A percentile compares a stretch with the other conserved stretches of the same genome.
phyloP scores from a whole-genome alignment of 768 basidiomycete genomes.

The Hygrophorus russula region DNA sequence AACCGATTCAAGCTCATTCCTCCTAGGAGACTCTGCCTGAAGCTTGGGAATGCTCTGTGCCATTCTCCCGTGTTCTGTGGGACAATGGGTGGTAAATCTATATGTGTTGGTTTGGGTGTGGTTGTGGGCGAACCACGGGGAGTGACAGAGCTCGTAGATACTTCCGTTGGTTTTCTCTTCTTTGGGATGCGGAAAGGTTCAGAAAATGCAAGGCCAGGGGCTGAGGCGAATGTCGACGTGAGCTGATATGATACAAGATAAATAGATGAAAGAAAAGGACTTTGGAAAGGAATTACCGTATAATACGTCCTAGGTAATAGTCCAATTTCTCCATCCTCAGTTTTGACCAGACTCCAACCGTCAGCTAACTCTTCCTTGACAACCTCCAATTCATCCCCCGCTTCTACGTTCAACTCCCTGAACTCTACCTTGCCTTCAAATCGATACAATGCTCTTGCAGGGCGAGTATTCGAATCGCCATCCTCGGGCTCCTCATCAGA shows the following conservation, averaged over 20 bases:
- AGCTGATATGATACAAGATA: constrained; percentile 29
- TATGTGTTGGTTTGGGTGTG: constrained; percentile 15
- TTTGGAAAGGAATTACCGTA: constrained; percentile 35
- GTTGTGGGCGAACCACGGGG: constrained; percentile 34
- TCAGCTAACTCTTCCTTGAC: constrained; percentile 63
- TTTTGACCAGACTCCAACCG: constrained; percentile 72
- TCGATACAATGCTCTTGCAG: constrained; percentile 59
- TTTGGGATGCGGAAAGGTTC: constrained; percentile 12
- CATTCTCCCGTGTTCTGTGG: constrained; percentile 69
- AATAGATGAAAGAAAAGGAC: background rate
- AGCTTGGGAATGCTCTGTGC: constrained; percentile 45
- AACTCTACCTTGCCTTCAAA: constrained; percentile 73
- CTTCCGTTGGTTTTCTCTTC: constrained; percentile 14
- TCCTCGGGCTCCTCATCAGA: constrained; percentile 43
- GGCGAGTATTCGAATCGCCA: constrained; percentile 21
- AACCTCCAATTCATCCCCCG: constrained; percentile 63
- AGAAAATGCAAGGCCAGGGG: constrained; percentile 31
- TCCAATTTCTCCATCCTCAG: constrained; percentile 47
- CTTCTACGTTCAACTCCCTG: constrained; percentile 54
- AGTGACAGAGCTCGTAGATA: constrained; percentile 37
- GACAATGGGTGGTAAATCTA: constrained; percentile 27
- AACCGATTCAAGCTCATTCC: constrained; percentile 79
- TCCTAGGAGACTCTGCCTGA: constrained; percentile 59
- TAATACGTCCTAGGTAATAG: constrained; percentile 64
- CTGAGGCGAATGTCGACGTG: constrained; percentile 48